A percentile compares a stretch with the other conserved stretches of the same genome.
These are phyloP conservation scores for Drechslerella coelobrocha DNA, from an alignment of 2,329 filamentous ascomycete genomes.

Conservation along the genomic window DNA sequence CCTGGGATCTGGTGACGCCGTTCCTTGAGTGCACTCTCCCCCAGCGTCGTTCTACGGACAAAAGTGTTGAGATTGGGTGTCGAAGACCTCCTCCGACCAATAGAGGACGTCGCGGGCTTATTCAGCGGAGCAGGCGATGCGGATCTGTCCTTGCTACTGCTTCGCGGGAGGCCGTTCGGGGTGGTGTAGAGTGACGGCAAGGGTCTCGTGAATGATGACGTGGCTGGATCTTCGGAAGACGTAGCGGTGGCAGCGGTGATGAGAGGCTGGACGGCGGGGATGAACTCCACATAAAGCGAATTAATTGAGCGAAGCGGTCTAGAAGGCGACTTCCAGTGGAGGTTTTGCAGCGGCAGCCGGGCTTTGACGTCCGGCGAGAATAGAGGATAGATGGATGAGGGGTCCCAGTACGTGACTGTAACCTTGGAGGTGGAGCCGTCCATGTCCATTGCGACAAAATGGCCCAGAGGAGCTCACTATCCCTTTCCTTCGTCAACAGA, in stretches of 20 bases:
- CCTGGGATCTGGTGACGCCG: slow-evolving; percentile 95
- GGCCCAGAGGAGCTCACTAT: background rate
- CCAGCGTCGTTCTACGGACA: slow-evolving; percentile 30
- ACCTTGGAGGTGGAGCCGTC: slow-evolving; percentile 41
- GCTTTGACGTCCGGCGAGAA: slow-evolving; percentile 78
- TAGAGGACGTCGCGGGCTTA: slow-evolving; percentile 18
- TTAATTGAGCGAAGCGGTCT: slow-evolving; percentile 92
- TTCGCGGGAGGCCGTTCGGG: slow-evolving; percentile 45
- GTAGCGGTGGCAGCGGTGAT: slow-evolving; percentile 56
- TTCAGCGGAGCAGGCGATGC: slow-evolving; percentile 23
- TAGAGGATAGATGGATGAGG: slow-evolving; percentile 83
- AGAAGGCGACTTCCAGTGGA: slow-evolving; percentile 95
- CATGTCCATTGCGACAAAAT: slow-evolving; percentile 11
- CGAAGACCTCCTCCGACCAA: slow-evolving; percentile 45
- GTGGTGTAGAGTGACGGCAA: slow-evolving; percentile 54
- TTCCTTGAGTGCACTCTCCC: slow-evolving; percentile 59
- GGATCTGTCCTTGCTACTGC: slow-evolving; percentile 58
- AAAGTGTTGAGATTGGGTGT: slow-evolving; percentile 46
- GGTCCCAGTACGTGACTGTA: slow-evolving; percentile 86
- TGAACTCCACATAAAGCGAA: slow-evolving; percentile 85
- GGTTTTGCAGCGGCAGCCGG: slow-evolving; percentile 83
- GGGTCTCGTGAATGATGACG: slow-evolving; percentile 54
- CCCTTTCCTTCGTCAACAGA: background rate
- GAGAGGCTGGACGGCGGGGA: slow-evolving; percentile 67
- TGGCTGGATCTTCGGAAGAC: slow-evolving; percentile 58